Conservation (phyloP, 345 rosid genomes). For the Arabis hirsuta region DNA sequence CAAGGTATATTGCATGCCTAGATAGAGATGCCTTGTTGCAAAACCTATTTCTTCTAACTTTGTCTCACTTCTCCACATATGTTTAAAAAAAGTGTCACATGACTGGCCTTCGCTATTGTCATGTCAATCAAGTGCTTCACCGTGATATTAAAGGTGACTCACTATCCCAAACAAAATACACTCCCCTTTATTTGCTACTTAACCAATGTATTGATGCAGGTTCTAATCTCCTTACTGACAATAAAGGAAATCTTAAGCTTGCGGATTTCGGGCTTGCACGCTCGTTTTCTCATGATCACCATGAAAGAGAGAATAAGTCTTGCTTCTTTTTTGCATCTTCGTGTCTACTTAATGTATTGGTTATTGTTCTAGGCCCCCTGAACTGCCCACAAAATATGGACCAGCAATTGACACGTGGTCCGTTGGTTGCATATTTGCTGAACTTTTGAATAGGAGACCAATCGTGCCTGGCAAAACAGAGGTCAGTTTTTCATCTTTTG, state of each 20-base stretch:
- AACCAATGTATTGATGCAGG: constrained; percentile 51
- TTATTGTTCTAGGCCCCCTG: constrained; percentile 67
- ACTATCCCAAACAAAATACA: not conserved
- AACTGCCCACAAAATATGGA: constrained; percentile 82
- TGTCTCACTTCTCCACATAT: constrained; percentile 2
- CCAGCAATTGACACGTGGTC: constrained; percentile 97
- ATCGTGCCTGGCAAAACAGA: constrained; percentile 85
- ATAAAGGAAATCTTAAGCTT: constrained; percentile 89
- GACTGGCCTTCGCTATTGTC: constrained; percentile 94
- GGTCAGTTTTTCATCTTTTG: constrained; percentile 52
- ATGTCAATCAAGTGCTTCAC: constrained; percentile 90
- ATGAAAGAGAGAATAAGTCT: constrained; percentile 1
- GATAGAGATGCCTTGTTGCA: not conserved
- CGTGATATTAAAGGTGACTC: constrained; percentile 90
- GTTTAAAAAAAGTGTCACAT: constrained; percentile 96
- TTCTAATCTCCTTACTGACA: constrained; percentile 95
- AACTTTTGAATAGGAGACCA: constrained; percentile 77
- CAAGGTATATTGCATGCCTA: constrained; percentile 48
- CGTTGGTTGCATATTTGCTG: constrained; percentile 91
- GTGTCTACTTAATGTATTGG: not conserved
- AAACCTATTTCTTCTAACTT: not conserved
- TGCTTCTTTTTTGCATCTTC: not conserved
- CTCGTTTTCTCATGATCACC: constrained; percentile 72
- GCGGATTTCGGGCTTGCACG: constrained; percentile 98
- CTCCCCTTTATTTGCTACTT: constrained; percentile 21